Evolutionary conservation across 352 stramenopile species (phyloP), one percentile per base, ranked within the genome.

Genomic region (Phytopythium oedochilum): DNA sequence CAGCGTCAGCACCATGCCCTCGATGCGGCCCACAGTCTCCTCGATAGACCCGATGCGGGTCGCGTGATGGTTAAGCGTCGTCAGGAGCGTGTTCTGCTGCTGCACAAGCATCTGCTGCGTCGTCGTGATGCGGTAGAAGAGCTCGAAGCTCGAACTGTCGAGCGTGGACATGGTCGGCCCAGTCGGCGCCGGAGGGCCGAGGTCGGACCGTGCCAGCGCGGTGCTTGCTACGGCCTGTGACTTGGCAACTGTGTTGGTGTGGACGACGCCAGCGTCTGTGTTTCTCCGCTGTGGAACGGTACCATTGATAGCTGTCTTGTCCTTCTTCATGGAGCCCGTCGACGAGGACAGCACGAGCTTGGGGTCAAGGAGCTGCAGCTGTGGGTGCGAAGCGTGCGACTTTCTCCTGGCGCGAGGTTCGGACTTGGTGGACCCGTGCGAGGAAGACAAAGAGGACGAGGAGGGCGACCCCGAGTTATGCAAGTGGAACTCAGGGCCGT

Each of bases 31-130:
- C 17, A 84, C 64, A 0, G 61, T 71, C 32, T 79, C 48, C 50
- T 78, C 75, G 29, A 84, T 83, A n/a, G 63, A 69, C 28, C 58
- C 69, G 59, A 84, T 75, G n/a, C 70, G 73, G n/a, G 59, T 68
- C 23, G 75, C 78, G 47, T 81, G 73, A 28, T 82, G 63, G 15
- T 60, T 69, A 20, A 86, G 45, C 20, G 71, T 78, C 28, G 57
- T 55, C 20, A 86, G 49, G 14, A 84, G 51, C 20, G 58, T 72
- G 39, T 64, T 59, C 40, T 80, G 75, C 31, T 88, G 78, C 52
- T 77, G 57, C 20, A 68, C 72, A 12, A 93, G 67, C 32, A 89
- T 58, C 40, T 88, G 67, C 63, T 88, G 83, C 18, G 83, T 91
- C 23, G 68, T 70, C 39, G 79, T 78, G 53, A 91, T 83, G 46